Conservation (phyloP, 208 protist genomes). For the Phytomonas serpens region DNA sequence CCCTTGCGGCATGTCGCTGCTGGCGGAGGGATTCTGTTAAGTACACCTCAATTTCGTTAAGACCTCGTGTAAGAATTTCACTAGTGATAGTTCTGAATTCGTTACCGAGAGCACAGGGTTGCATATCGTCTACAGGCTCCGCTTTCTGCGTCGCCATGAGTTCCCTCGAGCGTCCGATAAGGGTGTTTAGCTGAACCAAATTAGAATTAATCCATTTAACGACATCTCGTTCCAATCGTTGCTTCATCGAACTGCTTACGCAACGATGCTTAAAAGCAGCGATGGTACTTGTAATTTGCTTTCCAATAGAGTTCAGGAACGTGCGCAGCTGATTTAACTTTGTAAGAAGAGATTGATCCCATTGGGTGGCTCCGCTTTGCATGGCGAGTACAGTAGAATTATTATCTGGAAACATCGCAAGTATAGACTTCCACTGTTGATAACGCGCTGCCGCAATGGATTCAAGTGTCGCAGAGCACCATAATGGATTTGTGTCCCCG, state of each 20-base stretch:
- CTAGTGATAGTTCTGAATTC: conserved; percentile 3
- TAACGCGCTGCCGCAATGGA: conserved; percentile 74
- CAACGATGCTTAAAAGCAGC: conserved; percentile 18
- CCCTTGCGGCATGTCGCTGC: conserved; percentile 23
- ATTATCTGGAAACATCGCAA: conserved; percentile 19
- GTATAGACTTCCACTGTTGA: conserved; percentile 29
- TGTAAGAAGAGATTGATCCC: conserved; percentile 13
- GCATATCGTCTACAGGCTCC: conserved; percentile 18
- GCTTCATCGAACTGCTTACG: conserved; percentile 47
- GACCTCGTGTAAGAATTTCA: not conserved
- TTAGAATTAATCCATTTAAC: conserved; percentile 27
- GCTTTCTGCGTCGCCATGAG: conserved; percentile 22
- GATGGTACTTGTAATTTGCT: conserved; percentile 21
- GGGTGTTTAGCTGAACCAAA: conserved; percentile 17
- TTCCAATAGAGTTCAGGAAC: conserved; percentile 17
- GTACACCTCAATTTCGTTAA: conserved; percentile 53
- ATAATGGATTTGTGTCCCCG: conserved; percentile 43
- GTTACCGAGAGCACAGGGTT: conserved; percentile 25
- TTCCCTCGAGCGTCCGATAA: conserved; percentile 20
- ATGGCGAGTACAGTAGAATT: conserved; percentile 37
- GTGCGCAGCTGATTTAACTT: conserved; percentile 19
- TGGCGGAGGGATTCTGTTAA: conserved; percentile 60
- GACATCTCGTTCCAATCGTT: conserved; percentile 31
- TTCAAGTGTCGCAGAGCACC: conserved; percentile 72
- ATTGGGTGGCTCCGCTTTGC: conserved; percentile 38